Percentiles rank a stretch among this genome's conserved stretches.
phyloP scores from a whole-genome alignment of 1,139 yeast species.

The Yamadazyma triangularis region DNA sequence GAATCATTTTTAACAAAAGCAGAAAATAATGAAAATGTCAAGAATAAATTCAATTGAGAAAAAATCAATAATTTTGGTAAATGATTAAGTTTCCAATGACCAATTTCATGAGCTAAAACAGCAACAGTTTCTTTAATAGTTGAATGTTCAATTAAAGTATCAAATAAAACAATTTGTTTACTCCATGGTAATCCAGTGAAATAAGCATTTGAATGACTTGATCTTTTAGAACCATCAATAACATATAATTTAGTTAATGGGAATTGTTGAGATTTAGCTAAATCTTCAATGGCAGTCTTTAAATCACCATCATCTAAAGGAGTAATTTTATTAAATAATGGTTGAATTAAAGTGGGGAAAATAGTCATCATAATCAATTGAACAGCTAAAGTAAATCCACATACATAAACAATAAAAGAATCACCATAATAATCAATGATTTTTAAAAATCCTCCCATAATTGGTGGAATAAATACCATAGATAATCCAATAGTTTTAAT shows the following conservation, averaged over 20 bases:
- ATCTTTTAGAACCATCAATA: constrained; percentile 92
- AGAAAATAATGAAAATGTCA: constrained; percentile 68
- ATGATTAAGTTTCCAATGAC: constrained; percentile 93
- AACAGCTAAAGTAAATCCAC: constrained; percentile 64
- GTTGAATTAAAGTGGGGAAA: constrained; percentile 81
- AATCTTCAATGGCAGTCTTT: constrained; percentile 71
- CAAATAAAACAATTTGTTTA: constrained; percentile 89
- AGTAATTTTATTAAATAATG: constrained; percentile 83
- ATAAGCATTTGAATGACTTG: constrained; percentile 94
- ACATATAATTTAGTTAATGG: constrained; percentile 84
- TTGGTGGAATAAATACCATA: constrained; percentile 63
- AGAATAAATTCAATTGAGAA: constrained; percentile 59
- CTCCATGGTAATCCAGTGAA: constrained; percentile 96
- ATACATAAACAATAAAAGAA: constrained; percentile 72
- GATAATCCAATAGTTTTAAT: constrained; percentile 56
- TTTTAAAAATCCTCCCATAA: constrained; percentile 70
- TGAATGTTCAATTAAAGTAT: constrained; percentile 80
- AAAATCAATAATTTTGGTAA: constrained; percentile 65
- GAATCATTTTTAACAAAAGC: constrained; percentile 77
- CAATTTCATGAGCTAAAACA: constrained; percentile 93
- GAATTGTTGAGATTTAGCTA: constrained; percentile 73
- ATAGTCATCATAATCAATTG: constrained; percentile 72
- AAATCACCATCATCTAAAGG: constrained; percentile 91
- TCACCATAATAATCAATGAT: constrained; percentile 79
- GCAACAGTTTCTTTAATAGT: constrained; percentile 82